Evolutionary conservation across 1,284 basidiomycete genomes (phyloP).

Genomic region (Naganishia cerealis): DNA sequence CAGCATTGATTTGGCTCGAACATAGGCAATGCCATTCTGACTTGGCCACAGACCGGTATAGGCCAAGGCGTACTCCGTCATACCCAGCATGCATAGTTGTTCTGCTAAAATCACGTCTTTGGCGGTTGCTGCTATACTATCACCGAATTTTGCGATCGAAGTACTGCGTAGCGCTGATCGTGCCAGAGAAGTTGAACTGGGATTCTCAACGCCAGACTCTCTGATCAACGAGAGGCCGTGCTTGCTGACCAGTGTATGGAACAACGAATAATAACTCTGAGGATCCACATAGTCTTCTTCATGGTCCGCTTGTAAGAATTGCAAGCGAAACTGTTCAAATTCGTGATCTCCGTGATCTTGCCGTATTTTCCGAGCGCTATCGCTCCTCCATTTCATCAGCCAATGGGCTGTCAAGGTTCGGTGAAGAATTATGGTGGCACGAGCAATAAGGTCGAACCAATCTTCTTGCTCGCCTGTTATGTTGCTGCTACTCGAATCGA

Average conservation of each 20-base stretch:
- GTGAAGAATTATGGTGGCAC: constrained; percentile 40
- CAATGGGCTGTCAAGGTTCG: constrained; percentile 39
- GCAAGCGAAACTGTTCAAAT: constrained; percentile 3
- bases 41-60: constrained; percentile 72
- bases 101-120: constrained; percentile 71
- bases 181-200: constrained; percentile 6
- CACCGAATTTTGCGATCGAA: constrained; percentile 13
- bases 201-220: neutral
- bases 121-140: constrained; percentile 37
- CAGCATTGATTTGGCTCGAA: constrained; percentile 63
- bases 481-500: constrained; percentile 38
- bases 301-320: constrained; percentile 22
- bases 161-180: constrained; percentile 25
- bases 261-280: constrained; percentile 61
- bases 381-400: constrained; percentile 42
- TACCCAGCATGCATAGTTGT: constrained; percentile 65
- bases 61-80: constrained; percentile 64
- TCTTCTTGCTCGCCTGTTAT: constrained; percentile 40
- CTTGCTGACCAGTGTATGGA: constrained; percentile 63
- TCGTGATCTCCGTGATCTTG: constrained; percentile 39
- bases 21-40: constrained; percentile 71
- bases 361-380: constrained; percentile 37
- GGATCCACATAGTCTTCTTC: constrained; percentile 35
- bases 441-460: constrained; percentile 43
- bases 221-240: constrained; percentile 14